Percentiles rank a stretch among this genome's conserved stretches.
phyloP scores from a whole-genome alignment of 2,329 filamentous ascomycete species.

The Paracorniculantispora psalliotae region DNA sequence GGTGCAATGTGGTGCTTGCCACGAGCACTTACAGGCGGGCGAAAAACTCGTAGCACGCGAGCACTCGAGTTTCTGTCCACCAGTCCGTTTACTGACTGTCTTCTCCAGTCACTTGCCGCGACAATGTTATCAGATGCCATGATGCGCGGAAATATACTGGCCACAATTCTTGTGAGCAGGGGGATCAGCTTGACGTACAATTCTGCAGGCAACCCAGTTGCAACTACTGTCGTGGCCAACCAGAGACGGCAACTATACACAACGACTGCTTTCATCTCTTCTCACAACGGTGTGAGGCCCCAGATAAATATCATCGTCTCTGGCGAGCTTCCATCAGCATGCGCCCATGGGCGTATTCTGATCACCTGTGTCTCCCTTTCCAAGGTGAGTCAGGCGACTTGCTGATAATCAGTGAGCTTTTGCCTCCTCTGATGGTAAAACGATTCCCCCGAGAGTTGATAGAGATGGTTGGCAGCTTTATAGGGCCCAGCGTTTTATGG shows the following conservation, averaged over 20 bases:
- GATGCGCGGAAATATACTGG: conserved; percentile 2
- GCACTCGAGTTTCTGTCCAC: not conserved
- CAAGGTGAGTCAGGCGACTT: not conserved
- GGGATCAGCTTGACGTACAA: not conserved
- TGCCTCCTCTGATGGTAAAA: not conserved
- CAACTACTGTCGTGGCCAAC: not conserved
- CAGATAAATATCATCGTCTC: not conserved
- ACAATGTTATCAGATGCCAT: not conserved
- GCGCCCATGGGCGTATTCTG: conserved; percentile 3
- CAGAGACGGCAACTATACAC: conserved; percentile 1
- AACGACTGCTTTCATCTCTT: conserved; percentile 2
- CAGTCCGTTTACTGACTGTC: not conserved
- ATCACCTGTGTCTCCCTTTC: not conserved
- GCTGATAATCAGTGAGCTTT: not conserved
- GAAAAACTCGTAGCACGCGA: not conserved
- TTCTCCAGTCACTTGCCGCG: not conserved
- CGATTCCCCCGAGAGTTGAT: not conserved
- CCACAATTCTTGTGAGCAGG: not conserved
- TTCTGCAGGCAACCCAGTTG: not conserved
- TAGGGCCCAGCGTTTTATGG: not conserved
- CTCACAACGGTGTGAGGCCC: not conserved
- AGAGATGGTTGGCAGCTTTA: not conserved
- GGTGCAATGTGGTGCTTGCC: conserved; percentile 3
- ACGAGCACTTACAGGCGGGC: not conserved
- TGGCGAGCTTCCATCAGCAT: conserved; percentile 4